phyloP scores from a whole-genome alignment of 352 stramenopile species.

The Phytophthora pluvialis region DNA sequence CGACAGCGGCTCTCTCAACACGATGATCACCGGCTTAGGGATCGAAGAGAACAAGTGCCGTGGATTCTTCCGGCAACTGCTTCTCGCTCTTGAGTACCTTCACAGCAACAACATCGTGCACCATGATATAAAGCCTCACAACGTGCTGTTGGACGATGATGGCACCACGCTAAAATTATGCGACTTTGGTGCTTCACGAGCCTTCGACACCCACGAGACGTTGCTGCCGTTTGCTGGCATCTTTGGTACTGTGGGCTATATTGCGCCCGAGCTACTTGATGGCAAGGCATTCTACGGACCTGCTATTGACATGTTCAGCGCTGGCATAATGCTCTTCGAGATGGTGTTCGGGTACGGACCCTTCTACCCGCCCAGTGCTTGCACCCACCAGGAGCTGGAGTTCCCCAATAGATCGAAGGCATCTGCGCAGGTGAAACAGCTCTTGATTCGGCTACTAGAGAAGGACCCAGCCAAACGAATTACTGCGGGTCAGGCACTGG shows the following conservation, averaged over 20 bases:
- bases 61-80: slow-evolving; percentile 61
- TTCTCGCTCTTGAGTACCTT: slow-evolving; percentile 71
- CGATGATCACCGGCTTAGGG: slow-evolving; percentile 54
- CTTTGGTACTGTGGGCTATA: slow-evolving; percentile 77
- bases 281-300: slow-evolving; percentile 55
- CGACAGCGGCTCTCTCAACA: slow-evolving; percentile 59
- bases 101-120: slow-evolving; percentile 87
- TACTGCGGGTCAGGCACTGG: slow-evolving; percentile 79
- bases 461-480: slow-evolving; percentile 73
- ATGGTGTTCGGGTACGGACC: slow-evolving; percentile 78
- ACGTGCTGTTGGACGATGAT: slow-evolving; percentile 69
- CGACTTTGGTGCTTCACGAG: slow-evolving; percentile 84
- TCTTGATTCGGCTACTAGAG: slow-evolving; percentile 75
- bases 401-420: slow-evolving; percentile 50
- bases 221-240: slow-evolving; percentile 68
- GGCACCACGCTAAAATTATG: slow-evolving; percentile 69
- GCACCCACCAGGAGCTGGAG: slow-evolving; percentile 64
- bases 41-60: slow-evolving; percentile 60
- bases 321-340: slow-evolving; percentile 74
- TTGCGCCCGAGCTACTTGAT: slow-evolving; percentile 71
- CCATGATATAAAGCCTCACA: slow-evolving; percentile 92
- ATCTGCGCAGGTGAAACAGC: slow-evolving; percentile 61
- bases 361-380: slow-evolving; percentile 76
- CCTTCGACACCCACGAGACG: slow-evolving; percentile 58
- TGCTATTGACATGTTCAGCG: slow-evolving; percentile 80